Evolutionary conservation across 108 stramenopile genomes (phyloP), one percentile per base, ranked within the genome.

Genomic region (Nitzschia sp.): DNA sequence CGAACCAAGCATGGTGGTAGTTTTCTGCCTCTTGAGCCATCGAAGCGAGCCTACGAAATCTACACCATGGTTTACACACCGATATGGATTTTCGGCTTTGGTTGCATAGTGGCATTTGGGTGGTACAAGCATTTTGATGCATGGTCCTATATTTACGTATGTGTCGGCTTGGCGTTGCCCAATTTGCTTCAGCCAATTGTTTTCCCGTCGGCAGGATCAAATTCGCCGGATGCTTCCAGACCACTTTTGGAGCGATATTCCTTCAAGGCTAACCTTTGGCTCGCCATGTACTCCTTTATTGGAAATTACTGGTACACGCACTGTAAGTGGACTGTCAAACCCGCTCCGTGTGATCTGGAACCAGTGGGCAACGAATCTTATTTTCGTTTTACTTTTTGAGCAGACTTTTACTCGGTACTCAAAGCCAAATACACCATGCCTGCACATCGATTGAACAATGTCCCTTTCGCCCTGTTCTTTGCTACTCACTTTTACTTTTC

Each of bases 401-500:
- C 48, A 72, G 71, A 99, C 90, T 99, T 99, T 72, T 98, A 98
- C 75, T 86, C 84, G 18, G 97, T 99, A 3, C 80, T 99, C n/a
- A 80, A 86, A 45, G 98, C 98, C 0, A 66, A 79, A 58, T 99
- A 99, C 71, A 93, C 97, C 53, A 97, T 99, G 84, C 96, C 97
- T 53, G 75, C 91, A 30, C 85, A 85, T 57, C 72, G 98, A 56
- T 71, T 99, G 21, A 99, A 99, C 76, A 94, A 97, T 75, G 96
- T 99, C n/a, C 98, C 98, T 1, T 82, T 97, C 31, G 83, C 89
- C 17, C 70, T 98, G 86, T 95, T 77, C 78, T 90, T 96, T 71
- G 97, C 97, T 21, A 99, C 98, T 13, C 91, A 96, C 64, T 98
- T 97, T 78, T 99, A 99, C 73, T 99, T 99, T 70, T 83, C 83